Percentiles rank a stretch among this genome's conserved stretches.
Conservation (phyloP, 2,329 filamentous ascomycete species). For the Colletotrichum nymphaeae region DNA sequence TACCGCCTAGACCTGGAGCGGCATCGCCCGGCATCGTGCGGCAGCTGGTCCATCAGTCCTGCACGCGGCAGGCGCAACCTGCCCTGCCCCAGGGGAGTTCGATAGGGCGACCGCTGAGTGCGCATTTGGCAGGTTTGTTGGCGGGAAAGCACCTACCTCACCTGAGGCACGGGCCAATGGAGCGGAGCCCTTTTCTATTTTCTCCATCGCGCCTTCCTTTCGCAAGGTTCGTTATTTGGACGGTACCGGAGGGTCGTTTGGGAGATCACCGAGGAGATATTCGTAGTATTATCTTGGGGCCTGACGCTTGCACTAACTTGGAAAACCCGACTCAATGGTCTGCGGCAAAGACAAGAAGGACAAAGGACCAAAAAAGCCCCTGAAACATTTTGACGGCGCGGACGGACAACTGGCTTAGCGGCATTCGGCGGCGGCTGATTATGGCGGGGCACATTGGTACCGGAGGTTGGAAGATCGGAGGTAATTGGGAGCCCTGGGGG, state of each 20-base stretch:
- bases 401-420: background rate
- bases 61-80: background rate
- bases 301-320: background rate
- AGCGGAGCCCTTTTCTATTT: background rate
- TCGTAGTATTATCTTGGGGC: background rate
- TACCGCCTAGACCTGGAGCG: conserved; percentile 1
- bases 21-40: conserved; percentile 19
- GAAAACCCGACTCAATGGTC: background rate
- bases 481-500: background rate
- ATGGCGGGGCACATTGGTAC: conserved; percentile 8
- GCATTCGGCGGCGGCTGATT: conserved; percentile 9
- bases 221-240: background rate
- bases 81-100: background rate
- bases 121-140: conserved; percentile 3
- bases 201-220: background rate
- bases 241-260: background rate
- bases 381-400: background rate
- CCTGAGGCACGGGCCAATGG: conserved; percentile 4
- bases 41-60: conserved; percentile 13
- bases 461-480: conserved; percentile 10
- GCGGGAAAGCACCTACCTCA: conserved; percentile 2
- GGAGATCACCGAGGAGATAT: background rate
- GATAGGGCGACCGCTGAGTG: conserved; percentile 24
- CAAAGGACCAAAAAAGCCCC: background rate
- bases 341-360: background rate